Base-by-base conservation (phyloP, 495 filamentous ascomycete species). In the Annulohypoxylon moriforme region DNA sequence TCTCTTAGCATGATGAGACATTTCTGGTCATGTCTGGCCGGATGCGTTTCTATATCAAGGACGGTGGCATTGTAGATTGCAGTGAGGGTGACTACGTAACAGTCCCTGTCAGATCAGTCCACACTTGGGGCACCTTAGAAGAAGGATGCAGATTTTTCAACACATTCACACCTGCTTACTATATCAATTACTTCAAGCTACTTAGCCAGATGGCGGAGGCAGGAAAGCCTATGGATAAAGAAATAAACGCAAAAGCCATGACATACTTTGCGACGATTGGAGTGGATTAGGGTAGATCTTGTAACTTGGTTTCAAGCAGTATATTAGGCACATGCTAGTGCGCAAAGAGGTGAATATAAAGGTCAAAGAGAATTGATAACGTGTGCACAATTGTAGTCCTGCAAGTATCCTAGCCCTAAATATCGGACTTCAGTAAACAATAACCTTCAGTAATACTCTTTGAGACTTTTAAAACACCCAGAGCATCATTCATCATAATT, bases 161-260 rank as follows among this genome's bases (percentile, higher is more conserved):
- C 52, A 56, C 52, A 3, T 56, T 56, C n/a, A 56, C 52, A 11
- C 52, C 52, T 36, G 14, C 52, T 56, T 56, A 56, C 8, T 56
- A 56, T 56, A 56, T 56, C 52, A 56, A 56, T 27, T 56, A 56
- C 16, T 56, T 56, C 52, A 56, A 56, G 31, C 14, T 56, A 14
- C 27, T 56, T 4, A 56, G 52, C 14, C 52, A 56, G 29, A 18
- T 56, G 29, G 8, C 31, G 16, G 52, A 56, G 29, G 13, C 29
- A 6, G 52, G 52, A 4, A 56, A 56, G 52, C 52, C 52, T 10
- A 56, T 56, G 52, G 52, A 56, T 4, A 33, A 18, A 7, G 52
- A 56, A 16, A 27, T 27, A 10, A 56, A 56, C 18, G 18, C 14
- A 22, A 56, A 56, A n/a, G 52, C 29, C 13, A 56, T 56, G 52